Evolutionary conservation across 2,329 filamentous ascomycete species (phyloP), one percentile per base, ranked within the genome.

Genomic region (Neofusicoccum umdonicola): DNA sequence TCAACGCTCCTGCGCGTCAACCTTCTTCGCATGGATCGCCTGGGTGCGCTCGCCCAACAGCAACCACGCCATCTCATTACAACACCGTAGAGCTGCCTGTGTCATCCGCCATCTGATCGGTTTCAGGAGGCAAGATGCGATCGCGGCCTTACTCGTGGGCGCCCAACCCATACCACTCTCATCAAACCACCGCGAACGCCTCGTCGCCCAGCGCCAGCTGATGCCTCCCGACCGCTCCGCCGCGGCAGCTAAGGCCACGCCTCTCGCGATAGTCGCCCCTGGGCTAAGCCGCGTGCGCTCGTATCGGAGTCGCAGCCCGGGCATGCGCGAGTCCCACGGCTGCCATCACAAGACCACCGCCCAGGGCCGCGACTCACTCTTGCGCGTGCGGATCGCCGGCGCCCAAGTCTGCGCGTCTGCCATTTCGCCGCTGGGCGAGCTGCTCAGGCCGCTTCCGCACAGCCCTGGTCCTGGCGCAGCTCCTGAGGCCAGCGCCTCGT

Each of bases 1-100:
- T 56, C 52, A 56, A 56, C 52, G 52, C 52, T 56, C 39, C 54
- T 44, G 39, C 54, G 39, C 54, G 39, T 58, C 54, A 58, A 58
- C 54, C 54, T 58, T 58, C 54, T 58, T 58, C 54, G 54, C 54
- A 58, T 58, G 54, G 54, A 58, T 45, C 54, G 54, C 54, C 54
- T 44, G 17, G 52, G 17, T 31, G 52, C n/a, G 52, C 52, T 44
- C 52, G 52, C 52, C 52, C 37, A 42, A 42, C 52, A 42, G 17
- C 51, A 37, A 41, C 51, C 51, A 56, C 51, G 51, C 51, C 52
- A 57, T 57, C 39, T 58, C 54, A 58, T 44, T 56, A 56, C 52
- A 56, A 35, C 50, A 54, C 50, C 50, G 50, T n/a, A 54, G 37
- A 27, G 31, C 22, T 31, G 31, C 35, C 37, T 39, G 52, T 31